Evolutionary conservation across 2,329 filamentous ascomycete genomes (phyloP), one percentile per base, ranked within the genome.

Genomic region (Sporothrix schenckii): DNA sequence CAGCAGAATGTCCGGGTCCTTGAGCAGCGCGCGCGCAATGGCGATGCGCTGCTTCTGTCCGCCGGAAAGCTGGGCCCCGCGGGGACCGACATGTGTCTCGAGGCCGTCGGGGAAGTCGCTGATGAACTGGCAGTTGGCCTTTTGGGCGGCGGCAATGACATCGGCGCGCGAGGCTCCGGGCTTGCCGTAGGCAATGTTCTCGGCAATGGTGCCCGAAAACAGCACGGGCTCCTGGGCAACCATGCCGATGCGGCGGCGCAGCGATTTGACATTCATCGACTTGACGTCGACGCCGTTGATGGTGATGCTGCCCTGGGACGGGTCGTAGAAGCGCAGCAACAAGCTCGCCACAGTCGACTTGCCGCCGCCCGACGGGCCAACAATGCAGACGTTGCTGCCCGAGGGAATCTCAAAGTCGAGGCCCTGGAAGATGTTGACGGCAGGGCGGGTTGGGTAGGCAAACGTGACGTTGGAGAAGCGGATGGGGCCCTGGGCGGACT

Each of bases 1-100:
- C 72, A 99, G 97, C 39, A 99, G 84, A 73, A 99, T 98, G 81
- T 99, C 95, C 0, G 96, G 96, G 73, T 97, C 88, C 80, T 98
- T 98, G 75, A 99, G 89, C 39, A 99, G 85, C 14, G 95, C 95
- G 69, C 96, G 89, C 5, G 95, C 95, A 79, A 99, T 99, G 50
- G 95, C 95, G 76, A 99, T 98, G 73, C 95, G 91, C 80, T 99
- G 95, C 82, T 98, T 98, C 80, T 99, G 95, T 0, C 95, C 95
- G 67, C 95, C 95, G 10, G 93, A 97, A 0, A 99, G 86, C 80
- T 98, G 94, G 1, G 94, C 94, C 47, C 95, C 95, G 74, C 95
- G 88, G 19, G 94, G 91, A 69, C 96, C 96, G 41, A 97, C 95
- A 74, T 92, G 91, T 0, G 95, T 99, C 77, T 99, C 94, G 7